A percentile compares a stretch with the other conserved stretches of the same genome.
Conservation (phyloP, 305 asterid genomes). For the Salvia sclarea region DNA sequence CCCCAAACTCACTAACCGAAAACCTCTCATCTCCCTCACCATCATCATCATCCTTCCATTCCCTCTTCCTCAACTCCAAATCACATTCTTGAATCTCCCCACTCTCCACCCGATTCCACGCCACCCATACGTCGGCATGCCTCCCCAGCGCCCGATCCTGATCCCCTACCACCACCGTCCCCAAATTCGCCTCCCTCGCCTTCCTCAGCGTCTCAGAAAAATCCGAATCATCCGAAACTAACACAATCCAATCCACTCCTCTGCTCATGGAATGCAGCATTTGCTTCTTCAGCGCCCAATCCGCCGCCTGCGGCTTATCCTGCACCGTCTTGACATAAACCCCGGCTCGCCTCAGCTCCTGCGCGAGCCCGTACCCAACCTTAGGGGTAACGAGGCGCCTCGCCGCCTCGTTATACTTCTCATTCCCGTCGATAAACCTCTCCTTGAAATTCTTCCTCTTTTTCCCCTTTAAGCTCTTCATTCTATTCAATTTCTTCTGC, state of each 20-base stretch:
- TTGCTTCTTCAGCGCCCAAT: constrained; percentile 93
- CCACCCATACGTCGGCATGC: constrained; percentile 85
- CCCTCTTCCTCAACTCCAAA: constrained; percentile 51
- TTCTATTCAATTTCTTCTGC: constrained; percentile 72
- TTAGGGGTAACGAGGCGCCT: constrained; percentile 60
- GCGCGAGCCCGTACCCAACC: constrained; percentile 77
- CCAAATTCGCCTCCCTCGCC: constrained; percentile 78
- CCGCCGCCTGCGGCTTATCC: constrained; percentile 96
- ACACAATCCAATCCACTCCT: constrained; percentile 85
- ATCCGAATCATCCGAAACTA: constrained; percentile 88
- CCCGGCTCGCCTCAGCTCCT: constrained; percentile 86
- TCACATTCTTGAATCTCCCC: constrained; percentile 79
- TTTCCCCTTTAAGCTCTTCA: constrained; percentile 84
- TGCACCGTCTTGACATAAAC: constrained; percentile 84
- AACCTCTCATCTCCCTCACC: constrained; percentile 46
- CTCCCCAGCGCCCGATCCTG: constrained; percentile 69
- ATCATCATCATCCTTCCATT: constrained; percentile 45
- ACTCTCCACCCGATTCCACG: constrained; percentile 77
- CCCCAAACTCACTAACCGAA: constrained; percentile 51
- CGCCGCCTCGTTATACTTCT: constrained; percentile 83
- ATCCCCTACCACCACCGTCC: constrained; percentile 93
- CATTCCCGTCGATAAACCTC: constrained; percentile 66
- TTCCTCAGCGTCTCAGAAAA: constrained; percentile 79
- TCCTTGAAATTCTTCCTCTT: constrained; percentile 81
- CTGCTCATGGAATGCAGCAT: constrained; percentile 87